Evolutionary conservation across 768 basidiomycete species (phyloP), one percentile per base, ranked within the genome.

Genomic region (Termitomyces sp.): DNA sequence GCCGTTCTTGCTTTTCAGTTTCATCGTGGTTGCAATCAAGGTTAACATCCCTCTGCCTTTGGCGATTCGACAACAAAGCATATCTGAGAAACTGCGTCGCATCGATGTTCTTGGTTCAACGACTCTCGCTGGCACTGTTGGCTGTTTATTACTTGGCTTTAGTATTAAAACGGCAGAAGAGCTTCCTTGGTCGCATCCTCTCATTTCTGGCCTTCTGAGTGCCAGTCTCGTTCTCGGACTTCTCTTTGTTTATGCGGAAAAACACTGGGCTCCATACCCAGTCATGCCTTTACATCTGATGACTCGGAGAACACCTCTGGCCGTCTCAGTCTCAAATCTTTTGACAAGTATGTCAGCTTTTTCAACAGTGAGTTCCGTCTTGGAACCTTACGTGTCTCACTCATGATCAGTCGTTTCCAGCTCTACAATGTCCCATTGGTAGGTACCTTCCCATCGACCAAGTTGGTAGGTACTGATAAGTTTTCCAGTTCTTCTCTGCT

Each of bases 271-370:
- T 3, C 78, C 82, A 3, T 90, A 88, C 68, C 97, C 97, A 16
- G 88, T 98, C 52, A 88, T 99, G 86, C 96, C 96, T 49, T 72
- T 97, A 61, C 82, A 82, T 53, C 73, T 95, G 56, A 80, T 95
- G 35, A 82, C 79, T 33, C 83, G 86, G 66, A 77, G 94, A 55
- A 94, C 90, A 24, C 92, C 92, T 5, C 71, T 94, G 20, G 87
- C 90, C 11, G 85, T 94, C 30, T 90, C 91, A 5, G 57, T 95
- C 51, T 82, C 83, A 47, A 95, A 94, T 71, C 79, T 96, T 44
- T 78, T 92, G 62, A 81, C 79, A 10, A 90, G 88, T 63, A 82
- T 90, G 72, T 78, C 86, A 22, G 85, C 88, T 38, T 94, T 90
- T 69, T 92, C 90, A 1, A 87, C 85, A 83, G 90, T 85, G 69